These are phyloP conservation scores for Brassica balearica DNA, from an alignment of 441 rosid species.

Conservation along the genomic window DNA sequence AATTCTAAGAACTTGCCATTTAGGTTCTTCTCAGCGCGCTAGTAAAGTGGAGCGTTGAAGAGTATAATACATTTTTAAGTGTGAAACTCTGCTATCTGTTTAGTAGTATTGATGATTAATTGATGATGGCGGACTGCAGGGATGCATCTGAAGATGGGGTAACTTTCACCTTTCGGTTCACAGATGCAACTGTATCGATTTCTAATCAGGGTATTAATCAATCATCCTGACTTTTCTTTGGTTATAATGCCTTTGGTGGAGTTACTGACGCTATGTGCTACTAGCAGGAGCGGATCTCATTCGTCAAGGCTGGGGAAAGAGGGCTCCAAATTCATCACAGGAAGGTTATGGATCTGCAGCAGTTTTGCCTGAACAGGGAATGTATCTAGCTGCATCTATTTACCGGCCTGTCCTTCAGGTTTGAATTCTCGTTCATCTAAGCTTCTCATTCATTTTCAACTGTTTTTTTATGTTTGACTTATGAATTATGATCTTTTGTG, in stretches of 20 bases:
- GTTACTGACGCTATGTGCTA: slow-evolving; percentile 19
- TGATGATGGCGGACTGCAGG: slow-evolving; percentile 58
- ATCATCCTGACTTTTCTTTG: slow-evolving; percentile 24
- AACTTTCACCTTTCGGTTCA: slow-evolving; percentile 94
- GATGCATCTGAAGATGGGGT: slow-evolving; percentile 91
- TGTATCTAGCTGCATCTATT: slow-evolving; percentile 92
- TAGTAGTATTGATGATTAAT: slow-evolving; percentile 34
- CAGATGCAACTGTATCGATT: slow-evolving; percentile 77
- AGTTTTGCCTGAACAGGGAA: slow-evolving; percentile 97
- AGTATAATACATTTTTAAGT: slow-evolving; percentile 17
- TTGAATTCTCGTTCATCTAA: slow-evolving; percentile 42
- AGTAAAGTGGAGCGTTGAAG: slow-evolving; percentile 13
- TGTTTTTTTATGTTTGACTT: slow-evolving; percentile 24
- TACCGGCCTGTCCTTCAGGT: slow-evolving; percentile 98
- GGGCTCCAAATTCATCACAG: slow-evolving; percentile 75
- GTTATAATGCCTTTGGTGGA: slow-evolving; percentile 20
- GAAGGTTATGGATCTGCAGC: slow-evolving; percentile 99
- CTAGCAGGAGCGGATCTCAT: slow-evolving; percentile 78
- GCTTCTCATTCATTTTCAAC: slow-evolving; percentile 29
- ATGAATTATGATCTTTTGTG: slow-evolving; percentile 43
- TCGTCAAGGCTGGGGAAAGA: slow-evolving; percentile 95
- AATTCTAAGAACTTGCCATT: not conserved
- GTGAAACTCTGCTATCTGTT: slow-evolving; percentile 24
- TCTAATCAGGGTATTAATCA: slow-evolving; percentile 86
- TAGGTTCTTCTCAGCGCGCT: slow-evolving; percentile 15